These are phyloP conservation scores for Oenanthe javanica DNA, from an alignment of 140 eudicot species.

Conservation along the genomic window DNA sequence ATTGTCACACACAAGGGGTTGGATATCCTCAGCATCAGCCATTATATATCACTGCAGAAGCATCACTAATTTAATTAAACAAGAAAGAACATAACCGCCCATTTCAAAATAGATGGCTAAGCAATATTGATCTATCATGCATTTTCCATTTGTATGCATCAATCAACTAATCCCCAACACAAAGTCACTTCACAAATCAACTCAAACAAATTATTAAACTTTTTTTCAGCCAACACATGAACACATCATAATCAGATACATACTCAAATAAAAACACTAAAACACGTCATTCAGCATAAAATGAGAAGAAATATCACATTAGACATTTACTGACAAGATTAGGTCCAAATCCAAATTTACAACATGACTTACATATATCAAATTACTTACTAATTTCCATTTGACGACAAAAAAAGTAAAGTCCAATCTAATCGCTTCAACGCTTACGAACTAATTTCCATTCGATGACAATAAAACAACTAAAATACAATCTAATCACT, in stretches of 20 bases:
- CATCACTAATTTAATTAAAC: not conserved
- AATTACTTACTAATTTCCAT: too few relatives aligned
- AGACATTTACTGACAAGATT: not conserved
- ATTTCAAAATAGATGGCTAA: not conserved
- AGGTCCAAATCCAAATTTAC: not conserved
- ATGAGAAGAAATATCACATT: not conserved
- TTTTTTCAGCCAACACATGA: too few relatives aligned
- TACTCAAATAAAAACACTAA: not conserved
- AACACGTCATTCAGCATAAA: too few relatives aligned
- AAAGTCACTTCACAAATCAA: not conserved
- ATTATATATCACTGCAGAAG: slow-evolving; percentile 10
- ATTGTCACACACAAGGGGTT: slow-evolving; percentile 19
- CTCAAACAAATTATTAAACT: not conserved
- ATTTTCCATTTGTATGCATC: not conserved
- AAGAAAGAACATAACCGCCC: not conserved
- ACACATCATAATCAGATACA: not conserved
- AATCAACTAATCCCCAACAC: not conserved
- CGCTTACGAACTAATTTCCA: too few relatives aligned
- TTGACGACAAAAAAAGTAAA: too few relatives aligned
- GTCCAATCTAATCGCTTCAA: too few relatives aligned
- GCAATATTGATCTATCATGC: not conserved
- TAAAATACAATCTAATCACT: too few relatives aligned
- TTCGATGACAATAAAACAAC: too few relatives aligned
- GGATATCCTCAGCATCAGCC: slow-evolving; percentile 20
- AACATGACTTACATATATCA: too few relatives aligned